Percentiles rank a stretch among this genome's conserved stretches.
Evolutionary conservation across 306 rosid species (phyloP).

Genomic region (Vachellia pachyceras): DNA sequence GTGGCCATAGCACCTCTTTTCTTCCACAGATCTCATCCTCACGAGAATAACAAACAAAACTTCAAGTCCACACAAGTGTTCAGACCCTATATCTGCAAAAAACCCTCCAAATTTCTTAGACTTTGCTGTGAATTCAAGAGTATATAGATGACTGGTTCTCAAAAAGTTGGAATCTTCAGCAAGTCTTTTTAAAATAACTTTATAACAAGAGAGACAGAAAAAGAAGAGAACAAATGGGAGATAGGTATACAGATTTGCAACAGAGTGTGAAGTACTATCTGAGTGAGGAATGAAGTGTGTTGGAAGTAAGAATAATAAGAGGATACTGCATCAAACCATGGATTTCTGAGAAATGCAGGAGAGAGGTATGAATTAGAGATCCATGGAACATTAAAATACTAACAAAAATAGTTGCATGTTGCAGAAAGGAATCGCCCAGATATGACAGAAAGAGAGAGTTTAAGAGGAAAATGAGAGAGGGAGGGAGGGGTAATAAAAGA

Average conservation of each 20-base stretch:
- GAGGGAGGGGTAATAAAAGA: background rate
- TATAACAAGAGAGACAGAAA: background rate
- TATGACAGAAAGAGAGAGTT: constrained; percentile 35
- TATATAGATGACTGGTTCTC: no score
- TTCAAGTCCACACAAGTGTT: no score
- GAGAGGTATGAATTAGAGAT: constrained; percentile 57
- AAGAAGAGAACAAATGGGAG: constrained; percentile 5
- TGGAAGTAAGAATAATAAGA: constrained; percentile 43
- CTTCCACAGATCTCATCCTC: constrained; percentile 76
- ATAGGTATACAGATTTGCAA: background rate
- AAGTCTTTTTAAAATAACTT: background rate
- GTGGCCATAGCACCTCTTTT: constrained; percentile 66
- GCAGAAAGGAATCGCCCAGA: constrained; percentile 38
- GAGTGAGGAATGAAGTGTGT: constrained; percentile 40
- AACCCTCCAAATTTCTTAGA: no score
- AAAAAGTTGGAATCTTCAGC: background rate
- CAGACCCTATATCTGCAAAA: no score
- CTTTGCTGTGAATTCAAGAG: no score
- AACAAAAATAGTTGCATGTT: constrained; percentile 42
- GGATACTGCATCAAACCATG: constrained; percentile 47
- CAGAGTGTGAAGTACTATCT: constrained; percentile 1
- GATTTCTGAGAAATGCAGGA: constrained; percentile 70
- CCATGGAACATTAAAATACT: constrained; percentile 50
- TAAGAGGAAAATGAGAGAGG: background rate
- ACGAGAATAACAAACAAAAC: no score